phyloP scores from a whole-genome alignment of 768 basidiomycete species.

The Gymnopilus junonius region DNA sequence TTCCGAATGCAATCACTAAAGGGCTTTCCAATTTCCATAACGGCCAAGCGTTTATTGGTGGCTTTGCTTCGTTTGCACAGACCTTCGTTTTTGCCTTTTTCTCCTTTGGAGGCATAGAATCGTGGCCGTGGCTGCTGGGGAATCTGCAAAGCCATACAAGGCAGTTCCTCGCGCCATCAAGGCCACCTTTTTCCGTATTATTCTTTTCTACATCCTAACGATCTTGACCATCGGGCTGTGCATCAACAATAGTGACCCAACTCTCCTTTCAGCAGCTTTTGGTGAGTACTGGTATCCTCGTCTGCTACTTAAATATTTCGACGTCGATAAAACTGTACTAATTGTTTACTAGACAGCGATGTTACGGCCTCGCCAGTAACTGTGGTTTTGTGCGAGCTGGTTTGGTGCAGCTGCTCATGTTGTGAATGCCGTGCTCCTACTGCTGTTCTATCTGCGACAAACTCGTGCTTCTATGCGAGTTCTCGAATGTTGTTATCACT shows the following conservation, averaged over 20 bases:
- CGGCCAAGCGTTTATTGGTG: constrained; percentile 57
- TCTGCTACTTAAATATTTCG: background rate
- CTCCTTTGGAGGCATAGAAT: constrained; percentile 72
- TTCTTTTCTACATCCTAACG: constrained; percentile 67
- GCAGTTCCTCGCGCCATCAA: constrained; percentile 68
- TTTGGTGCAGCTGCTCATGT: constrained; percentile 66
- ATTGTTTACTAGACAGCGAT: constrained; percentile 40
- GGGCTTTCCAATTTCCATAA: constrained; percentile 57
- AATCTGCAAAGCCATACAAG: constrained; percentile 65
- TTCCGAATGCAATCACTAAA: constrained; percentile 15
- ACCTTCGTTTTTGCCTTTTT: constrained; percentile 74
- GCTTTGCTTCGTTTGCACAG: constrained; percentile 55
- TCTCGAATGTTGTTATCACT: constrained; percentile 64
- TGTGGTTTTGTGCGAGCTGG: constrained; percentile 64
- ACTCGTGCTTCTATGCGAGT: constrained; percentile 69
- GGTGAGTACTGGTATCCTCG: constrained; percentile 33
- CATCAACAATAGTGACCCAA: constrained; percentile 63
- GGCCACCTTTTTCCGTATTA: constrained; percentile 68
- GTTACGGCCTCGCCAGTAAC: constrained; percentile 67
- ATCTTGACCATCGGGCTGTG: constrained; percentile 69
- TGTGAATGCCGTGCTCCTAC: constrained; percentile 69
- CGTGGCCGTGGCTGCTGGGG: constrained; percentile 74
- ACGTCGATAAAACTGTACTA: background rate
- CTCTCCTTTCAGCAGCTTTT: constrained; percentile 49
- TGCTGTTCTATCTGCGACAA: constrained; percentile 66